A percentile compares a stretch with the other conserved stretches of the same genome.
Conservation (phyloP, 2,329 filamentous ascomycete genomes). For the Neospermospora avenae region DNA sequence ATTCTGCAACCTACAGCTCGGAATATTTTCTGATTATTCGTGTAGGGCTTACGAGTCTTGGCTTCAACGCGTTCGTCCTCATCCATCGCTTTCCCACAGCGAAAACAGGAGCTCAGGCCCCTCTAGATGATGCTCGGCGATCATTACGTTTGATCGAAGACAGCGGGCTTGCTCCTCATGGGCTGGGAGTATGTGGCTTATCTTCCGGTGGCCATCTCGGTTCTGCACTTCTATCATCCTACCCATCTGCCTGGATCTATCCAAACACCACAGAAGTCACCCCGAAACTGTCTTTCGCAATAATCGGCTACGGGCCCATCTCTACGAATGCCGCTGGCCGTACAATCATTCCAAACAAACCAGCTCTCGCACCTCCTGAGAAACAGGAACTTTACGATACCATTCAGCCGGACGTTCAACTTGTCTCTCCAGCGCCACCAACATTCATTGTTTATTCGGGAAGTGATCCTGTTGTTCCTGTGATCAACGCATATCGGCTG, state of each 20-base stretch:
- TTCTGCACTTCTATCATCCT: neutral
- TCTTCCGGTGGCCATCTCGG: conserved; percentile 11
- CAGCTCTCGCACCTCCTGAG: conserved; percentile 1
- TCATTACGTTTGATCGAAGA: conserved; percentile 1
- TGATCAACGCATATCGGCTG: conserved; percentile 5
- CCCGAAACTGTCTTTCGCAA: conserved; percentile 4
- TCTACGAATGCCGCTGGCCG: conserved; percentile 8
- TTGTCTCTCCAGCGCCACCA: neutral
- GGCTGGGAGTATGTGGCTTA: neutral
- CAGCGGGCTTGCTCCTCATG: neutral
- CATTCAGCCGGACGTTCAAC: conserved; percentile 8
- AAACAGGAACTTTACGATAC: conserved; percentile 9
- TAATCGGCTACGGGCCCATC: conserved; percentile 8
- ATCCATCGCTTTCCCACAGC: conserved; percentile 9
- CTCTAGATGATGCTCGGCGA: conserved; percentile 7
- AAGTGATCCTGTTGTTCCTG: conserved; percentile 7
- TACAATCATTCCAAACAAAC: conserved; percentile 8
- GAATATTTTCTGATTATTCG: neutral
- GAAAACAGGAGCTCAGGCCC: conserved; percentile 3
- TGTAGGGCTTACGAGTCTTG: neutral
- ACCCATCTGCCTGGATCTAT: conserved; percentile 1
- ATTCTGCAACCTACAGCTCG: too few relatives aligned
- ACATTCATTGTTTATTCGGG: conserved; percentile 10
- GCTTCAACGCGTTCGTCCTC: conserved; percentile 5
- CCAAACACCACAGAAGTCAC: neutral